A percentile compares a stretch with the other conserved stretches of the same genome.
phyloP scores from a whole-genome alignment of 192 early-diverging fungal genomes.

The Ambispora gerdemannii region DNA sequence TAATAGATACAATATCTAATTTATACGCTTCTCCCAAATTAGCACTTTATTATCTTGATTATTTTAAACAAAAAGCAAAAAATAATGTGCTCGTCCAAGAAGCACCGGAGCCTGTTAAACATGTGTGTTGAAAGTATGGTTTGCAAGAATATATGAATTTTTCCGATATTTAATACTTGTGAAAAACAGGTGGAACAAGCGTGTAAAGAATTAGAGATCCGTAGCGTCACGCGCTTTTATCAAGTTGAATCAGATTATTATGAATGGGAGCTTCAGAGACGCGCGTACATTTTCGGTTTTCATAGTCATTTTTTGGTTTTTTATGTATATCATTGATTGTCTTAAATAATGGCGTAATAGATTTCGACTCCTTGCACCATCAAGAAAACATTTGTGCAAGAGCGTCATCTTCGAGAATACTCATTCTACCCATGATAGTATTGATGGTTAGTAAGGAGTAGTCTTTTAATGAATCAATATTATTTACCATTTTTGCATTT shows the following conservation, averaged over 20 bases:
- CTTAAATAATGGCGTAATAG: slow-evolving; percentile 27
- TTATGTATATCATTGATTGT: background rate
- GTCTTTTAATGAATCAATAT: slow-evolving; percentile 1
- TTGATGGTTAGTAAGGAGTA: slow-evolving; percentile 32
- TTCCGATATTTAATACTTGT: background rate
- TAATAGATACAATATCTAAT: background rate
- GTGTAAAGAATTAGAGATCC: slow-evolving; percentile 8
- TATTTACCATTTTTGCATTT: background rate
- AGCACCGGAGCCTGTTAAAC: slow-evolving; percentile 9
- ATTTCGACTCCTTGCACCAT: slow-evolving; percentile 62
- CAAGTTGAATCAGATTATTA: slow-evolving; percentile 78
- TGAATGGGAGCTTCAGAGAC: slow-evolving; percentile 67
- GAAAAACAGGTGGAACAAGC: slow-evolving; percentile 9
- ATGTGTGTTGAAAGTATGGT: background rate
- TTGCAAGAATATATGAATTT: background rate
- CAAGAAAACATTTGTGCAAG: slow-evolving; percentile 82
- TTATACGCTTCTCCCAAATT: slow-evolving; percentile 2
- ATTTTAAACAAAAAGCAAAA: slow-evolving; percentile 6
- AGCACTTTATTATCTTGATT: slow-evolving; percentile 3
- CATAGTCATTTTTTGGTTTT: background rate
- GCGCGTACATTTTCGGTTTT: slow-evolving; percentile 66
- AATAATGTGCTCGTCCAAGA: background rate
- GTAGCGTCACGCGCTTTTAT: slow-evolving; percentile 48
- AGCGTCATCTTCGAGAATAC: slow-evolving; percentile 89
- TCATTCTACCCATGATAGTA: slow-evolving; percentile 53